Evolutionary conservation across 2,329 filamentous ascomycete genomes (phyloP), one percentile per base, ranked within the genome.

Genomic region (Metarhizium robertsii): DNA sequence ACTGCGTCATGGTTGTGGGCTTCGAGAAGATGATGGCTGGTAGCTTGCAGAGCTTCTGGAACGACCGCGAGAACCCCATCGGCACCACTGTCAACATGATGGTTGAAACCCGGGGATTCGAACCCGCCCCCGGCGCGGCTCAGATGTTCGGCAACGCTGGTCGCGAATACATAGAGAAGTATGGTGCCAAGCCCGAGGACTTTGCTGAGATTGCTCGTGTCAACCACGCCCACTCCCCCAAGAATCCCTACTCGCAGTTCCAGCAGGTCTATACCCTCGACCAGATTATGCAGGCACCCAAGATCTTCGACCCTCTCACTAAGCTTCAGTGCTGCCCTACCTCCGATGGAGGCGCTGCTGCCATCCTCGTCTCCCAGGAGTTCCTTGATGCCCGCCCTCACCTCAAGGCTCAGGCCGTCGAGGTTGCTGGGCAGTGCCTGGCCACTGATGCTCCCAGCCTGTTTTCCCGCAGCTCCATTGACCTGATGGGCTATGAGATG

Each of bases 321-420:
- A 97, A 96, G 74, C 85, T 97, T n/a, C 94, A 97, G 75, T 97
- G 92, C 80, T 96, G 92, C 73, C 92, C 94, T 1, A 97, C 92
- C 1, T 95, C 90, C 0, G 94, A 97, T 71, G 92, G 92, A 51
- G 89, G 86, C 50, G 92, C 91, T 1, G 91, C 94, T 1, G 90
- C 89, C 14, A 86, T 97, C 36, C 76, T 99, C 53, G 91, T 96
- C 54, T 95, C 90, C 0, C 86, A 96, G 72, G 81, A 79, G 50
- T 97, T 96, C 79, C 82, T 97, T 54, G 87, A 92, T 65, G 86
- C 86, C 8, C 83, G 90, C 25, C 92, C 92, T 1, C 85, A 95
- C 64, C 83, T 96, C 57, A 86, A 85, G 67, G 78, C 81, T 55
- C 88, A 92, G 65, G 92, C 94, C n/a, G 76, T 97, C 59, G 78